These are phyloP conservation scores for Powellomyces hirtus DNA, from an alignment of 192 early-diverging fungal species.

Conservation along the genomic window DNA sequence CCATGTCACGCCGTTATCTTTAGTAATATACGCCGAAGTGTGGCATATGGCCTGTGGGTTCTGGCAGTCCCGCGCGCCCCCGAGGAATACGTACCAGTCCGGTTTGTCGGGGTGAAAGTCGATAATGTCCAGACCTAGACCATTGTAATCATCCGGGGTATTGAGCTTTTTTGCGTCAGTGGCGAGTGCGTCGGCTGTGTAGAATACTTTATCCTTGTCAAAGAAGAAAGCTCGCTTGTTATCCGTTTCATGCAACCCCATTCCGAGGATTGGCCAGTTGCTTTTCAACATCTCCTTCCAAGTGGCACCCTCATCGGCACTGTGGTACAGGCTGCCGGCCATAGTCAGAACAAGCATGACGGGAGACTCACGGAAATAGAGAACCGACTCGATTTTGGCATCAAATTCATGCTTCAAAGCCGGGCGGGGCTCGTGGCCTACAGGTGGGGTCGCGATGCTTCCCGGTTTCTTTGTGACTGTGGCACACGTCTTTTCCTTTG, in stretches of 20 bases:
- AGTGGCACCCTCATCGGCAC: slow-evolving; percentile 69
- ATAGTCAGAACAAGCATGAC: slow-evolving; percentile 61
- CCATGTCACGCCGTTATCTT: slow-evolving; percentile 74
- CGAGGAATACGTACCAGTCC: slow-evolving; percentile 87
- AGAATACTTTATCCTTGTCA: slow-evolving; percentile 26
- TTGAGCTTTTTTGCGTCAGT: slow-evolving; percentile 32
- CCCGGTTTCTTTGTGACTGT: not conserved
- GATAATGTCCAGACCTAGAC: slow-evolving; percentile 63
- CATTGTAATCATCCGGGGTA: slow-evolving; percentile 65
- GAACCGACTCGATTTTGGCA: slow-evolving; percentile 53
- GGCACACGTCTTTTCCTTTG: slow-evolving; percentile 2
- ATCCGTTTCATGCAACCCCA: slow-evolving; percentile 73
- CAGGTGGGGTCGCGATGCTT: slow-evolving; percentile 27
- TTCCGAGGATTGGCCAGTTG: slow-evolving; percentile 46
- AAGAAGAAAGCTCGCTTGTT: slow-evolving; percentile 54
- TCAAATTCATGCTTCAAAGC: slow-evolving; percentile 28
- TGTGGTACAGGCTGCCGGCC: slow-evolving; percentile 63
- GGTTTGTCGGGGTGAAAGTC: slow-evolving; percentile 86
- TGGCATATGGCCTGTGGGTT: slow-evolving; percentile 46
- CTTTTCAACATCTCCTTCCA: slow-evolving; percentile 59
- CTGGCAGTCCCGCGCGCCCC: slow-evolving; percentile 45
- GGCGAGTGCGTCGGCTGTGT: slow-evolving; percentile 56
- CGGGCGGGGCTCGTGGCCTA: slow-evolving; percentile 10
- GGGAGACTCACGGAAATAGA: slow-evolving; percentile 67
- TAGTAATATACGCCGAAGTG: slow-evolving; percentile 69